Evolutionary conservation across 2,329 filamentous ascomycete genomes (phyloP).

Genomic region (Claviceps africana): DNA sequence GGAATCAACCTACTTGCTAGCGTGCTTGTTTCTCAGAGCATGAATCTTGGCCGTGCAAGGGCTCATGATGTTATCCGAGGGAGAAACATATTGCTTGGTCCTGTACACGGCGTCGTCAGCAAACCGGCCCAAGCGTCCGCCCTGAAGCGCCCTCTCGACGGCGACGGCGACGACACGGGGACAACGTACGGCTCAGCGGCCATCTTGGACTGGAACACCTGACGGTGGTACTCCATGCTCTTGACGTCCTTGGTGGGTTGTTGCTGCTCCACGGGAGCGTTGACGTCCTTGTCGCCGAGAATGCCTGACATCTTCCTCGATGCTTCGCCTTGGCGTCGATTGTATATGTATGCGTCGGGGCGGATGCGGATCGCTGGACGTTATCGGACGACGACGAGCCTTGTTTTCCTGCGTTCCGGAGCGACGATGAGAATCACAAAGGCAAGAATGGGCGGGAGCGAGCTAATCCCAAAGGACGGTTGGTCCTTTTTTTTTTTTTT

Average conservation of each 20-base stretch:
- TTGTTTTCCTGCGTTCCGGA: neutral
- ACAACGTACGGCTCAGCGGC: slow-evolving; percentile 47
- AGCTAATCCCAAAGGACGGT: neutral
- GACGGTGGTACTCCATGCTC: slow-evolving; percentile 66
- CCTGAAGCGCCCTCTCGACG: neutral
- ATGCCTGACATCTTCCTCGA: slow-evolving; percentile 38
- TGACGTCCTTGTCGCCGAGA: slow-evolving; percentile 53
- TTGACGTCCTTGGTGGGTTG: slow-evolving; percentile 35
- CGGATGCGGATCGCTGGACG: neutral
- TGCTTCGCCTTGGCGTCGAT: neutral
- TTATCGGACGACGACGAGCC: neutral
- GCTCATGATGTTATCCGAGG: slow-evolving; percentile 81
- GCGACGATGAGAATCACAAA: neutral
- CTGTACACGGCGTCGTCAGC: slow-evolving; percentile 2
- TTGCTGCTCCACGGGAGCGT: slow-evolving; percentile 30
- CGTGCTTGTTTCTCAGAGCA: slow-evolving; percentile 67
- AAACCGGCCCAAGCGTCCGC: neutral
- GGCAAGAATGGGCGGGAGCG: neutral
- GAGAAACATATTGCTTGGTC: slow-evolving; percentile 49
- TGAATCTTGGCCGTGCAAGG: slow-evolving; percentile 73
- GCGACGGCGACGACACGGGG: too few species aligned
- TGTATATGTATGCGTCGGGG: neutral
- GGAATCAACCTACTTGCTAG: slow-evolving; percentile 49
- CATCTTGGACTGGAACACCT: slow-evolving; percentile 60
- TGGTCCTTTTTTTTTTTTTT: neutral